Evolutionary conservation across 179 eudicot species (phyloP), one percentile per base, ranked within the genome.

Genomic region (Silene coronaria): DNA sequence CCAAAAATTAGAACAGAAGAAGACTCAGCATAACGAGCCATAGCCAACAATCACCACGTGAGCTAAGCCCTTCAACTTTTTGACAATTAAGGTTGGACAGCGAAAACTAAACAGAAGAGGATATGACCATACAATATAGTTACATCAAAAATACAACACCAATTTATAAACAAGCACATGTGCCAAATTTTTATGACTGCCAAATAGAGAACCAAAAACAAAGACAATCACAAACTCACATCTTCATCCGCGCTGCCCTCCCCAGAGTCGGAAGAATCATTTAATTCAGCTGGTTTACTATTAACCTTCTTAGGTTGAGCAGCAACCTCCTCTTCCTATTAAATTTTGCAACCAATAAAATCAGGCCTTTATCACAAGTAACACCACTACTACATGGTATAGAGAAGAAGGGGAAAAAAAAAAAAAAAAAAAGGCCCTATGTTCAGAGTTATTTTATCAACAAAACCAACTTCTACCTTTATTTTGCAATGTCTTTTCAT

Each of bases 241-340:
- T 75, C 78, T 30, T 82, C 85, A 61, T 80, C 85, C 7, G 85
- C 76, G 60, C 79, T 78, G 13, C 73, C 78, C 6, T 80, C 83
- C 42, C 78, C 75, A 23, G 42, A 26, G 28, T 83, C 87, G 5
- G 86, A 84, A 72, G 81, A 72, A 59, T 83, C 88, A 73, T 79
- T 79, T 36, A 91, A 36, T 7, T 36, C 45, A 36, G 45, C 45
- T 36, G 45, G 11, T 36, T 7, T 36, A 36, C 1, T 36, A 36
- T 10, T 8, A 36, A 7, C 75, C 26, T 79, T 82, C 67, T 84
- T 82, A 13, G 75, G 5, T 67, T 78, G 72, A 30, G 64, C 58
- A 51, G 71, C 73, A 14, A 57, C 45, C 73, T 81, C 76, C 46
- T 70, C 71, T 16, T 74, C 81, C 81, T 83, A 26, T 36, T 36